Evolutionary conservation across 768 basidiomycete species (phyloP).

Genomic region (Termitomyces eurrhizus): DNA sequence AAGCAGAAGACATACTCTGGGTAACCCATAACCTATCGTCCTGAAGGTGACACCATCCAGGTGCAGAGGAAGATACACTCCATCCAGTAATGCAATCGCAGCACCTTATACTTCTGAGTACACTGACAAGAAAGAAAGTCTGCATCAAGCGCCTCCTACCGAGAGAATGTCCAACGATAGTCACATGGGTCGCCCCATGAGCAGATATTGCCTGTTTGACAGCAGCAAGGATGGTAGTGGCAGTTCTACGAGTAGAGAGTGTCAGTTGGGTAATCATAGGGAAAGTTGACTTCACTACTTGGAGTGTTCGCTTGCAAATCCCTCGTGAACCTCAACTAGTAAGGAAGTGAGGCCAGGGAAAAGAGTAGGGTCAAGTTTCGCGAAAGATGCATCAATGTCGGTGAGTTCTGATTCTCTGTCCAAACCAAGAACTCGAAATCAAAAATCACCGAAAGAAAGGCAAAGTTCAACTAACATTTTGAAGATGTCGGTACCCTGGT

Average conservation of each 20-base stretch:
- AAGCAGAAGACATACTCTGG: slow-evolving; percentile 32
- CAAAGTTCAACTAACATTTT: slow-evolving; percentile 26
- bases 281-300: slow-evolving; percentile 22
- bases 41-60: slow-evolving; percentile 34
- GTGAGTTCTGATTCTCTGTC: slow-evolving; percentile 34
- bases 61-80: slow-evolving; percentile 51
- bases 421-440: background rate
- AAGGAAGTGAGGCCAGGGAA: slow-evolving; percentile 42
- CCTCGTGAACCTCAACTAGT: slow-evolving; percentile 37
- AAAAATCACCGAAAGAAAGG: background rate
- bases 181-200: slow-evolving; percentile 32
- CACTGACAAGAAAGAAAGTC: background rate
- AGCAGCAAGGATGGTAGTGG: slow-evolving; percentile 36
- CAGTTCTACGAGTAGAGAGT: slow-evolving; percentile 29
- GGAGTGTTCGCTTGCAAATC: slow-evolving; percentile 40
- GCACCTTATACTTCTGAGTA: slow-evolving; percentile 29
- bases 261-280: background rate
- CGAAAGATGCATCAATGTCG: slow-evolving; percentile 31
- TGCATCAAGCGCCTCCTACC: slow-evolving; percentile 18
- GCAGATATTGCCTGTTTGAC: slow-evolving; percentile 33
- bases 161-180: slow-evolving; percentile 45
- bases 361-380: slow-evolving; percentile 29
- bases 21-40: slow-evolving; percentile 38
- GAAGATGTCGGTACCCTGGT: slow-evolving; percentile 38
- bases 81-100: slow-evolving; percentile 52